phyloP scores from a whole-genome alignment of 2,329 filamentous ascomycete species.

The Zymoseptoria pseudotritici region DNA sequence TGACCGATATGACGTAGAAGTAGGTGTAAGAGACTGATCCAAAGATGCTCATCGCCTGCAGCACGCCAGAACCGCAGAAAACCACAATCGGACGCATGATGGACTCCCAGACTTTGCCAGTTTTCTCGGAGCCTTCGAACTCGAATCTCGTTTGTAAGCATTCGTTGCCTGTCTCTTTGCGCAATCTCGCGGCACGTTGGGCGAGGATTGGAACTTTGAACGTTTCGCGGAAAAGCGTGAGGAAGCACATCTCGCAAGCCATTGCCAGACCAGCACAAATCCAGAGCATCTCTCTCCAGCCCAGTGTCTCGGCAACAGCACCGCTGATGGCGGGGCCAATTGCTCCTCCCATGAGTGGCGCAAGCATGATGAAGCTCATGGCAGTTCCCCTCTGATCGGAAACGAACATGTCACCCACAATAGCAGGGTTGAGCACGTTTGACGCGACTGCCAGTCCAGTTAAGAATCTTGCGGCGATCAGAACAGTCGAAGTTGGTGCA shows the following conservation, averaged over 20 bases:
- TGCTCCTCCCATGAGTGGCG: conserved; percentile 52
- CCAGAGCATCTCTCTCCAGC: conserved; percentile 50
- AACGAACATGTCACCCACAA: conserved; percentile 57
- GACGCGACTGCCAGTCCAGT: conserved; percentile 39
- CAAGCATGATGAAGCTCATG: conserved; percentile 51
- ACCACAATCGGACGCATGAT: conserved; percentile 38
- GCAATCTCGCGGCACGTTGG: conserved; percentile 31
- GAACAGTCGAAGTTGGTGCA: conserved; percentile 31
- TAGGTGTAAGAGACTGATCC: conserved; percentile 37
- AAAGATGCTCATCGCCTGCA: conserved; percentile 46
- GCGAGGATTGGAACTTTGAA: conserved; percentile 52
- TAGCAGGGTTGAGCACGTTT: conserved; percentile 55
- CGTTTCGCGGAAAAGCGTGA: conserved; percentile 52
- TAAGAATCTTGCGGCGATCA: conserved; percentile 39
- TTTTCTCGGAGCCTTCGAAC: conserved; percentile 6
- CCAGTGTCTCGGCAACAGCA: conserved; percentile 46
- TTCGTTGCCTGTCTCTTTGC: conserved; percentile 14
- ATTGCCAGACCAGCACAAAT: conserved; percentile 43
- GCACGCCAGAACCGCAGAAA: conserved; percentile 44
- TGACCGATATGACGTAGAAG: conserved; percentile 43
- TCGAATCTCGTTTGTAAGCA: conserved; percentile 15
- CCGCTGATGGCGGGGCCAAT: conserved; percentile 51
- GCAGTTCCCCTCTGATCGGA: conserved; percentile 51
- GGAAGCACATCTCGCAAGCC: conserved; percentile 43
- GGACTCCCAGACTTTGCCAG: conserved; percentile 25